Percentiles rank a stretch among this genome's conserved stretches.
These are phyloP conservation scores for Cucurbita argyrosperma DNA, from an alignment of 306 rosid genomes.

Conservation along the genomic window DNA sequence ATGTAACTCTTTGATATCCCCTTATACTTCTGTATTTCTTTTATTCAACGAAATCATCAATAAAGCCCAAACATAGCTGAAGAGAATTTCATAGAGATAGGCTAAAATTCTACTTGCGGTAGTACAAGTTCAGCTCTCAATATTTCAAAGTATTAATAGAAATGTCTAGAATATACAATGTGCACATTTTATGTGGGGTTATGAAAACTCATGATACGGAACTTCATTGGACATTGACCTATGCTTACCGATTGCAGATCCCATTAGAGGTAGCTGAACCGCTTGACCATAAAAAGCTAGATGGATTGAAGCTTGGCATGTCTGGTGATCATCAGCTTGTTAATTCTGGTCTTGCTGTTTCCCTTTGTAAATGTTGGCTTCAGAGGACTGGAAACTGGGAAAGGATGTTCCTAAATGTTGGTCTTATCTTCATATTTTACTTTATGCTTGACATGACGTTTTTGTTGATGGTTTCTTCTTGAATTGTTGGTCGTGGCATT, in stretches of 20 bases:
- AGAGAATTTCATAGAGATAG: neutral
- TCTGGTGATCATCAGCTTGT: slow-evolving; percentile 58
- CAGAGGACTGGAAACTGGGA: slow-evolving; percentile 68
- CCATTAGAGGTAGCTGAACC: slow-evolving; percentile 39
- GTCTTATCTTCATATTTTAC: slow-evolving; percentile 7
- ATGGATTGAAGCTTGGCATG: slow-evolving; percentile 46
- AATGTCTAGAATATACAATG: neutral
- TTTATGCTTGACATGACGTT: neutral
- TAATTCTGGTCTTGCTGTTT: slow-evolving; percentile 69
- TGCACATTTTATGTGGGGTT: slow-evolving; percentile 1
- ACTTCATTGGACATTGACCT: neutral
- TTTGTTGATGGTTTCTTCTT: neutral
- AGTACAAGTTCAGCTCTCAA: neutral
- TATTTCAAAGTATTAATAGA: neutral
- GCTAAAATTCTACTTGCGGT: neutral
- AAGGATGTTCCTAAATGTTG: slow-evolving; percentile 28
- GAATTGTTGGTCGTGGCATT: neutral
- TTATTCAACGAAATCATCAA: neutral
- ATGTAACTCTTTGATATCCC: neutral
- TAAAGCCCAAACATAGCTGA: neutral
- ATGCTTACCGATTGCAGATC: slow-evolving; percentile 33
- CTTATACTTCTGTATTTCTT: neutral
- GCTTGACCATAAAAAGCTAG: slow-evolving; percentile 27
- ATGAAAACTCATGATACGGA: neutral
- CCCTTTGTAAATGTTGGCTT: slow-evolving; percentile 74